Evolutionary conservation across 768 basidiomycete species (phyloP), one percentile per base, ranked within the genome.

Genomic region (Boletus subparvulus): DNA sequence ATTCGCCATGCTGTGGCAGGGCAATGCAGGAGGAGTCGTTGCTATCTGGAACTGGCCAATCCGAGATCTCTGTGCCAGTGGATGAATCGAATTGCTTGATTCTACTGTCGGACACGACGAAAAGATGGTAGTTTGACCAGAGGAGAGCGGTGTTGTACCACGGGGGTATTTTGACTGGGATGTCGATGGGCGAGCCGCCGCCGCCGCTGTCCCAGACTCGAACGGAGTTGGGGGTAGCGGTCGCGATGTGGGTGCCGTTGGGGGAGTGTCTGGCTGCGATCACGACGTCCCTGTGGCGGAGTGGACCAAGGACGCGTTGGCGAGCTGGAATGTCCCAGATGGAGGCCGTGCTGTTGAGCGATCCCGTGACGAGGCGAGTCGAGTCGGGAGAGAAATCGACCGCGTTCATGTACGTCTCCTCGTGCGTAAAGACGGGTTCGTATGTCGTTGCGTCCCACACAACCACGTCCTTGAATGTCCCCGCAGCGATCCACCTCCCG

Each of bases 311-410:
- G 2, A 41, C 47, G 28, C 16, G 33, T 26, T 45, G 43, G 16
- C 43, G 26, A n/a, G 43, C 26, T 9, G 26, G 6, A 10, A 59
- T 9, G 33, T 55, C 19, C 58, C 54, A 55, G 12, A 55, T 8
- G n/a, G 52, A 24, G 10, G 47, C 35, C 0, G 28, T 39, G 10
- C 37, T 26, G 3, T 16, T 12, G 26, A 45, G 44, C 6, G 36
- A 54, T 7, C 30, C 52, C 3, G 12, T 26, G 52, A 55, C 30
- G 37, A 58, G 43, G 2, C 19, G 39, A 13, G 36, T 47, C 28
- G 44, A 50, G 39, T 59, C 49, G 13, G 50, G 54, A 5, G 58
- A 59, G 32, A 56, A 56, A 26, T 56, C 54, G 13, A 59, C 54
- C 0, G 24, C 49, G 21, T 37, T 46, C 30, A 46, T 9, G n/a